Conservation (phyloP, 805 yeast species). For the Grigorovia humatica region DNA sequence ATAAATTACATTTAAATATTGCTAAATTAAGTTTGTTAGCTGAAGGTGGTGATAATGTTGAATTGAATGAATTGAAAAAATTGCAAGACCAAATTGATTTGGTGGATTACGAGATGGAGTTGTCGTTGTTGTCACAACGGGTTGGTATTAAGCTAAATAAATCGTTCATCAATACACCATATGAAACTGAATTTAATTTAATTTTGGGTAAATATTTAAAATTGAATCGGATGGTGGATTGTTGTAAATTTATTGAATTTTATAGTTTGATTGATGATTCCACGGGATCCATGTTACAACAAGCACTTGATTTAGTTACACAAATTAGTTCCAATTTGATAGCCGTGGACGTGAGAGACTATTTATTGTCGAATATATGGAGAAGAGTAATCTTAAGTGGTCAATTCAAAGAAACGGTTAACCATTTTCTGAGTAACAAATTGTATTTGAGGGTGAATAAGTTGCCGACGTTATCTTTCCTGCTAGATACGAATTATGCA, state of each 20-base stretch:
- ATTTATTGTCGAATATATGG: conserved; percentile 40
- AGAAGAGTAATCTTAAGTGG: conserved; percentile 41
- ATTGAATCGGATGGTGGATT: conserved; percentile 30
- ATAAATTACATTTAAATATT: conserved; percentile 49
- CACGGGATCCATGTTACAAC: conserved; percentile 34
- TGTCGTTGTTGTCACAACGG: conserved; percentile 23
- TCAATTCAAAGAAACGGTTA: conserved; percentile 32
- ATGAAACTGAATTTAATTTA: conserved; percentile 15
- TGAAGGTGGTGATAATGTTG: conserved; percentile 11
- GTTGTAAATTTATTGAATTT: conserved; percentile 41
- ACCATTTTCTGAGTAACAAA: conserved; percentile 15
- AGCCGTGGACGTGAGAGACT: conserved; percentile 22
- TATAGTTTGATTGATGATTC: conserved; percentile 37
- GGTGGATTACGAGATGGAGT: conserved; percentile 39
- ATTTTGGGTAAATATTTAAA: conserved; percentile 18
- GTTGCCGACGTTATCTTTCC: conserved; percentile 22
- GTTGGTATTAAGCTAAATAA: conserved; percentile 17
- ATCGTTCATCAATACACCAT: conserved; percentile 13
- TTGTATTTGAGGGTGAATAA: conserved; percentile 20
- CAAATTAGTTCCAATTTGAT: neutral
- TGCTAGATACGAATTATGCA: conserved; percentile 8
- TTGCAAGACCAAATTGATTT: conserved; percentile 42
- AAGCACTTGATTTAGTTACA: conserved; percentile 17
- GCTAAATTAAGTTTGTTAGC: conserved; percentile 61
- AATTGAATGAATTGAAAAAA: conserved; percentile 23